Conservation (phyloP, 2,329 filamentous ascomycete species). For the Ceratocystis albifundus region DNA sequence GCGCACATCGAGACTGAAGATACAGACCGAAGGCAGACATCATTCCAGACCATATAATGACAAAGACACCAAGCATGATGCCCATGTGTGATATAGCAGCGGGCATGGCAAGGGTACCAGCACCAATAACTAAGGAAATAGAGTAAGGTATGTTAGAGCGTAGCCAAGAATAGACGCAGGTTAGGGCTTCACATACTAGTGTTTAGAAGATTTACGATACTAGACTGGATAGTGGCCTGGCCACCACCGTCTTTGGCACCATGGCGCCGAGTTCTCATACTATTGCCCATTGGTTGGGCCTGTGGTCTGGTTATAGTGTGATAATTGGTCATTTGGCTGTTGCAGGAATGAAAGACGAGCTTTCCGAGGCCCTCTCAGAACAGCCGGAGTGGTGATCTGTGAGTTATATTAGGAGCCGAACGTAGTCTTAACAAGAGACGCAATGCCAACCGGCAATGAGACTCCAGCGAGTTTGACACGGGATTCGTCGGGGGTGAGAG, state of each 20-base stretch:
- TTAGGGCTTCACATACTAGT: slow-evolving; percentile 53
- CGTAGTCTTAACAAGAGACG: background rate
- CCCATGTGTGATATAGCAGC: slow-evolving; percentile 92
- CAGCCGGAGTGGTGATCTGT: background rate
- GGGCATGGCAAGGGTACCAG: slow-evolving; percentile 91
- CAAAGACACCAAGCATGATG: slow-evolving; percentile 67
- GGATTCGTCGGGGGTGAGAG: background rate
- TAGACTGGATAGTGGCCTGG: slow-evolving; percentile 78
- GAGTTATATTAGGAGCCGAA: background rate
- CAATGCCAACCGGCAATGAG: background rate
- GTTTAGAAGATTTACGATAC: slow-evolving; percentile 89
- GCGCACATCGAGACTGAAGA: slow-evolving; percentile 81
- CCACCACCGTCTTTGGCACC: slow-evolving; percentile 66
- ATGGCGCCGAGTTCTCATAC: slow-evolving; percentile 47
- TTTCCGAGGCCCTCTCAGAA: background rate
- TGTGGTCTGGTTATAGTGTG: slow-evolving; percentile 35
- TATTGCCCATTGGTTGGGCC: slow-evolving; percentile 32
- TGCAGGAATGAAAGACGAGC: background rate
- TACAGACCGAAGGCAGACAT: slow-evolving; percentile 90
- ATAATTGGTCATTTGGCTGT: slow-evolving; percentile 42
- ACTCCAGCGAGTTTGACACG: background rate
- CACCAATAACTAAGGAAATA: slow-evolving; percentile 63
- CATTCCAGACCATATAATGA: slow-evolving; percentile 84
- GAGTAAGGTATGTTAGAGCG: slow-evolving; percentile 25
- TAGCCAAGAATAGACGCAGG: background rate